A percentile compares a stretch with the other conserved stretches of the same genome.
Conservation (phyloP, 345 rosid genomes). For the Moricandia moricandioides region DNA sequence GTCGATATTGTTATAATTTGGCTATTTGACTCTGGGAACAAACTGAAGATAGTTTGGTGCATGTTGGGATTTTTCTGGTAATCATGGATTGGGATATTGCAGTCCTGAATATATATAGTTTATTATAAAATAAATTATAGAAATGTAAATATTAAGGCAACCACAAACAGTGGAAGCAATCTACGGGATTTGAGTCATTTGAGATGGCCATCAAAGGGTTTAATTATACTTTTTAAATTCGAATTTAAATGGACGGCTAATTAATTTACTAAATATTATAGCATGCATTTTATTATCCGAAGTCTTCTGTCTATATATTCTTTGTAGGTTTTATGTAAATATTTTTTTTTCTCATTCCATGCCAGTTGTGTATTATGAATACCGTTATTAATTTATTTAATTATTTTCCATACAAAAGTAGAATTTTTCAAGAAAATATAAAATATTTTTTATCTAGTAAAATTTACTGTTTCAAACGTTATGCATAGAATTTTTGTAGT, state of each 20-base stretch:
- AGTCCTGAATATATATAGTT: slow-evolving; percentile 20
- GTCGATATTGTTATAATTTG: neutral
- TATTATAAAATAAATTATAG: neutral
- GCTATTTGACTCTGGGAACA: slow-evolving; percentile 20
- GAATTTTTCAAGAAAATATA: neutral
- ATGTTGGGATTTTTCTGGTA: neutral
- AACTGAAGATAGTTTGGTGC: neutral
- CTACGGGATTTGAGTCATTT: slow-evolving; percentile 6
- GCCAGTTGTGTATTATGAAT: slow-evolving; percentile 1
- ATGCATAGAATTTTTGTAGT: neutral
- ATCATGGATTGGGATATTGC: slow-evolving; percentile 25
- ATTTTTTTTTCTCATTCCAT: no score
- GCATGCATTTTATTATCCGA: neutral
- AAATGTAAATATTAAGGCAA: neutral
- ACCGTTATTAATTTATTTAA: neutral
- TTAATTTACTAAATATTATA: neutral
- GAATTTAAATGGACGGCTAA: slow-evolving; percentile 17
- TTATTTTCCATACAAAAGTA: neutral
- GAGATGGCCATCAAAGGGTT: slow-evolving; percentile 2
- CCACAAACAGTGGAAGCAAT: slow-evolving; percentile 8
- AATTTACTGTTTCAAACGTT: neutral
- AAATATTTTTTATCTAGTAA: neutral
- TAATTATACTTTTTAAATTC: slow-evolving; percentile 5
- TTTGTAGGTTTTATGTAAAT: neutral
- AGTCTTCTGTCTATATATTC: neutral